Percentiles rank a stretch among this genome's conserved stretches.
phyloP scores from a whole-genome alignment of 129 eudicot species.

The Tagetes patula region DNA sequence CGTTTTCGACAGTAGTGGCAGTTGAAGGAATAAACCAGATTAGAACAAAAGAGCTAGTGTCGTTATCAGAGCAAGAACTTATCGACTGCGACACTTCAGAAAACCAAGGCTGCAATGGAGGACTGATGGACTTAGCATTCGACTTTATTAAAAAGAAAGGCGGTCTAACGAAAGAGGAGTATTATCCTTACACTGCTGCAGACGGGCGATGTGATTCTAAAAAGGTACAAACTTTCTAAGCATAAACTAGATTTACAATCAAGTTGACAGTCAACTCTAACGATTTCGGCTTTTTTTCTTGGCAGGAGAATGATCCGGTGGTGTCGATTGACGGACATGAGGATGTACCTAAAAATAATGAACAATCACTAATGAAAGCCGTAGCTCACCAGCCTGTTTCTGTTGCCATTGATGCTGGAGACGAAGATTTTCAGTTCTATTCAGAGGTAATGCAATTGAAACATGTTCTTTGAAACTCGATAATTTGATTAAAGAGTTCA shows the following conservation, averaged over 20 bases:
- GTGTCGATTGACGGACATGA: constrained; percentile 85
- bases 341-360: constrained; percentile 64
- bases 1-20: constrained; percentile 78
- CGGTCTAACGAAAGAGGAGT: constrained; percentile 60
- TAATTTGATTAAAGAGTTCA: neutral
- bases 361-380: constrained; percentile 70
- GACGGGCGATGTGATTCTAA: constrained; percentile 55
- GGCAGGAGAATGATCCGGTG: constrained; percentile 51
- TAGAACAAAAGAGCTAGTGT: constrained; percentile 59
- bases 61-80: constrained; percentile 89
- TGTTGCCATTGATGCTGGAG: constrained; percentile 82
- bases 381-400: constrained; percentile 77
- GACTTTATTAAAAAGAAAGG: constrained; percentile 64
- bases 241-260: neutral
- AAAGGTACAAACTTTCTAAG: constrained; percentile 46
- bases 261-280: neutral
- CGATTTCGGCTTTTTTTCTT: neutral
- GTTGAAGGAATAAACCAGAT: constrained; percentile 88
- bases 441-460: constrained; percentile 70
- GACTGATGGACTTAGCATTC: constrained; percentile 80
- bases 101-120: constrained; percentile 86
- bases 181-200: constrained; percentile 67
- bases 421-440: constrained; percentile 75
- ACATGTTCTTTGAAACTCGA: constrained; percentile 1
- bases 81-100: constrained; percentile 67